Conservation (phyloP, 192 early-diverging fungal genomes). For the Geranomyces michiganensis region DNA sequence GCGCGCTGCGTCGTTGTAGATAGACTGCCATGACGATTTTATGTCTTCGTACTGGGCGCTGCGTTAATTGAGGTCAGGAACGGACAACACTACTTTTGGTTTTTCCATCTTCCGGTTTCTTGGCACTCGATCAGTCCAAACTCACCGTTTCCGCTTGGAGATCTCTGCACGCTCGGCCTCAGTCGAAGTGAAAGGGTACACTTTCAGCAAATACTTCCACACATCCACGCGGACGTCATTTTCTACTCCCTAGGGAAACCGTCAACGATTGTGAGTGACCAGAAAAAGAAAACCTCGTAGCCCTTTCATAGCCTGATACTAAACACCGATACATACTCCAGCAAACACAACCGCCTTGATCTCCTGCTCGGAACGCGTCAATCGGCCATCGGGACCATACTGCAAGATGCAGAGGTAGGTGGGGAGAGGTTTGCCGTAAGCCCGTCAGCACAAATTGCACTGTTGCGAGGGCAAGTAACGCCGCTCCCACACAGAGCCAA, state of each 20-base stretch:
- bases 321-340: constrained; percentile 19
- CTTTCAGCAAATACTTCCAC: constrained; percentile 86
- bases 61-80: not conserved
- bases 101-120: not conserved
- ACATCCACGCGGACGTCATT: constrained; percentile 77
- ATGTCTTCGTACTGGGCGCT: constrained; percentile 43
- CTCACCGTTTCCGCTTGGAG: constrained; percentile 51
- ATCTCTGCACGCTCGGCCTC: constrained; percentile 70
- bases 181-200: constrained; percentile 84
- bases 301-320: not conserved
- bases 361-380: constrained; percentile 36
- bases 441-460: no score
- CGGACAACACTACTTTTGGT: not conserved
- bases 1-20: constrained; percentile 41
- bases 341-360: constrained; percentile 44
- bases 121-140: constrained; percentile 11
- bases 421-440: no score
- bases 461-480: no score
- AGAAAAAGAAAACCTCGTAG: not conserved
- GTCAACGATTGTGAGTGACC: not conserved
- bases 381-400: constrained; percentile 44
- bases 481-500: no score
- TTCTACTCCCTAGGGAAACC: constrained; percentile 65
- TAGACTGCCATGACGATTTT: constrained; percentile 48
- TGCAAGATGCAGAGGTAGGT: not conserved